These are phyloP conservation scores for Phellopilus nigrolimitatus DNA, from an alignment of 1,284 basidiomycete species.

Conservation along the genomic window DNA sequence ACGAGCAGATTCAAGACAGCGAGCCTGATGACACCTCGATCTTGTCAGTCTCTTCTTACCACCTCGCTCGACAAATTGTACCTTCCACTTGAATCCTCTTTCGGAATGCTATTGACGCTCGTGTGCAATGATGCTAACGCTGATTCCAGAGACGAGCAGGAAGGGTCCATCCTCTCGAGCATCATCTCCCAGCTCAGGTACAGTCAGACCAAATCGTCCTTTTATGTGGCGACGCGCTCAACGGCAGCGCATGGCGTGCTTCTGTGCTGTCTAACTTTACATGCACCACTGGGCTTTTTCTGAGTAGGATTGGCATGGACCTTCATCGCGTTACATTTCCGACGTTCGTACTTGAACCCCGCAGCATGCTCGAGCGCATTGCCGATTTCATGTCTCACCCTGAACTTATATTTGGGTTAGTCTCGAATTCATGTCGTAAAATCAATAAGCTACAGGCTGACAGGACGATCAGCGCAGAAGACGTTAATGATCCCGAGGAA, in stretches of 20 bases:
- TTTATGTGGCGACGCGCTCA: background rate
- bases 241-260: background rate
- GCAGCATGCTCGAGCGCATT: conserved; percentile 92
- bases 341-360: conserved; percentile 91
- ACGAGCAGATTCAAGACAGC: conserved; percentile 70
- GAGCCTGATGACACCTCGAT: conserved; percentile 82
- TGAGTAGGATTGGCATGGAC: conserved; percentile 93
- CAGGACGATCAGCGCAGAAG: conserved; percentile 54
- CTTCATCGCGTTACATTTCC: conserved; percentile 90
- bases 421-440: conserved; percentile 26
- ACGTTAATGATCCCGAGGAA: conserved; percentile 78
- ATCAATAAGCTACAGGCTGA: conserved; percentile 20
- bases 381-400: conserved; percentile 99
- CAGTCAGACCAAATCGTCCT: background rate
- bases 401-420: conserved; percentile 93
- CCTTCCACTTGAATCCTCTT: conserved; percentile 21
- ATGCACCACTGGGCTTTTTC: background rate
- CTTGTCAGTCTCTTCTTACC: conserved; percentile 49
- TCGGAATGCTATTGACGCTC: conserved; percentile 23
- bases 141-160: conserved; percentile 62
- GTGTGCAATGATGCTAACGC: conserved; percentile 17
- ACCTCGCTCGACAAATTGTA: conserved; percentile 8
- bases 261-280: conserved; percentile 2
- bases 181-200: conserved; percentile 84
- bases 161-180: conserved; percentile 74